A percentile compares a stretch with the other conserved stretches of the same genome.
These are phyloP conservation scores for Apiospora phragmitis DNA, from an alignment of 2,329 filamentous ascomycete genomes.

Conservation along the genomic window DNA sequence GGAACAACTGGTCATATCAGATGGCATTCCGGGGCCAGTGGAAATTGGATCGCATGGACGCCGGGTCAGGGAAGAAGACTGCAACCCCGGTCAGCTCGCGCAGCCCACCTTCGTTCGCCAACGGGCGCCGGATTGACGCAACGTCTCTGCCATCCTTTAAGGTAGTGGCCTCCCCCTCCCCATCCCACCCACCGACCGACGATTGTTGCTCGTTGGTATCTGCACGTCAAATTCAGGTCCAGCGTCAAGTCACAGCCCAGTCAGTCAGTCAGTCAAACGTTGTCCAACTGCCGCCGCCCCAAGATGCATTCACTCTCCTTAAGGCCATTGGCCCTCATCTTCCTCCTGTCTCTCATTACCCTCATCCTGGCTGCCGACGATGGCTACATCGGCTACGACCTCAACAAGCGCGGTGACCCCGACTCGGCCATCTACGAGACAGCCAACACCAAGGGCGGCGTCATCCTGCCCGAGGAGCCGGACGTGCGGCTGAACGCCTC, in stretches of 20 bases:
- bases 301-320: slow-evolving; percentile 25
- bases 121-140: background rate
- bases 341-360: slow-evolving; percentile 29
- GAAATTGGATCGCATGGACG: background rate
- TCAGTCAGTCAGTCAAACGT: slow-evolving; percentile 11
- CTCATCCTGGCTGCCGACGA: slow-evolving; percentile 21
- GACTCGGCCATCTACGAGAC: slow-evolving; percentile 55
- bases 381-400: slow-evolving; percentile 58
- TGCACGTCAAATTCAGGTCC: slow-evolving; percentile 6
- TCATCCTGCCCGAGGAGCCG: slow-evolving; percentile 46
- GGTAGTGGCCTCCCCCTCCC: slow-evolving; percentile 13
- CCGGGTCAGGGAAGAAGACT: background rate
- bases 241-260: slow-evolving; percentile 18
- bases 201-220: slow-evolving; percentile 6
- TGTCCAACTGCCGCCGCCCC: background rate
- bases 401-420: slow-evolving; percentile 51
- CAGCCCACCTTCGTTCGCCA: background rate
- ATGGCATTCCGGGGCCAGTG: background rate
- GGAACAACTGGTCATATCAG: background rate
- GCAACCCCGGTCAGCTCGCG: background rate
- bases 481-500: slow-evolving; percentile 63
- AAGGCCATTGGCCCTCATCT: slow-evolving; percentile 23
- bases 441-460: slow-evolving; percentile 45
- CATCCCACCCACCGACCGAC: background rate
- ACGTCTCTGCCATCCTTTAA: slow-evolving; percentile 15